These are phyloP conservation scores for Carex pumila DNA, from an alignment of 176 grass and related monocot genomes.

Conservation along the genomic window DNA sequence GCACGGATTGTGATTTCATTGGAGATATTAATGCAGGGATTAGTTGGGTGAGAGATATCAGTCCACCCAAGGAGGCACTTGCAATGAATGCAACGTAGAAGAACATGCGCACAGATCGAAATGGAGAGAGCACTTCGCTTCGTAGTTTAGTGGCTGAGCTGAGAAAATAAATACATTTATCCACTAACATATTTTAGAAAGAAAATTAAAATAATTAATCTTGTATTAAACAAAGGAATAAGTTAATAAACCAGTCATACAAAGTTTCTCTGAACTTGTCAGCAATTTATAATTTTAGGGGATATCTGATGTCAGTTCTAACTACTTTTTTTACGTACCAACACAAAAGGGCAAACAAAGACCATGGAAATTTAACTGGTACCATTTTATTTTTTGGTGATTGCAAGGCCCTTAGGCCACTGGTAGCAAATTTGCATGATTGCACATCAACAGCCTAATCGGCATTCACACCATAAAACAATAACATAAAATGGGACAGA, in stretches of 20 bases:
- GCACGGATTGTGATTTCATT: conserved; percentile 18
- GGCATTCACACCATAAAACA: too few relatives aligned
- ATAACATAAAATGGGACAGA: too few relatives aligned
- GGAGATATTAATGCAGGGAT: conserved; percentile 48
- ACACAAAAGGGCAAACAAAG: not conserved
- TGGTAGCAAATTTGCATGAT: not conserved
- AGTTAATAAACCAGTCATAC: not conserved
- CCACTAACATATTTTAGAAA: not conserved
- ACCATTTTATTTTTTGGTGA: not conserved
- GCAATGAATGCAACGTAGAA: conserved; percentile 95
- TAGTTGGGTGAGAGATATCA: conserved; percentile 65
- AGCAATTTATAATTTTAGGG: not conserved
- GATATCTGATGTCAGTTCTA: not conserved
- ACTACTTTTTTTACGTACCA: not conserved
- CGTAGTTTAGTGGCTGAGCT: conserved; percentile 74
- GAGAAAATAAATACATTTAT: conserved; percentile 1
- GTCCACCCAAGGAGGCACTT: conserved; percentile 47
- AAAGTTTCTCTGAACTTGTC: not conserved
- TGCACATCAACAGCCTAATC: not conserved
- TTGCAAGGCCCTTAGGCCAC: too few relatives aligned
- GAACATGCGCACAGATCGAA: conserved; percentile 85
- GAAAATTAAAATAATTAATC: not conserved
- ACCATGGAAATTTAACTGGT: not conserved
- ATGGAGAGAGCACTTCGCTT: conserved; percentile 88
- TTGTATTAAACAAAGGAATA: not conserved